Conservation (phyloP, 2,329 filamentous ascomycete species). For the Microcyclospora tardicrescens region DNA sequence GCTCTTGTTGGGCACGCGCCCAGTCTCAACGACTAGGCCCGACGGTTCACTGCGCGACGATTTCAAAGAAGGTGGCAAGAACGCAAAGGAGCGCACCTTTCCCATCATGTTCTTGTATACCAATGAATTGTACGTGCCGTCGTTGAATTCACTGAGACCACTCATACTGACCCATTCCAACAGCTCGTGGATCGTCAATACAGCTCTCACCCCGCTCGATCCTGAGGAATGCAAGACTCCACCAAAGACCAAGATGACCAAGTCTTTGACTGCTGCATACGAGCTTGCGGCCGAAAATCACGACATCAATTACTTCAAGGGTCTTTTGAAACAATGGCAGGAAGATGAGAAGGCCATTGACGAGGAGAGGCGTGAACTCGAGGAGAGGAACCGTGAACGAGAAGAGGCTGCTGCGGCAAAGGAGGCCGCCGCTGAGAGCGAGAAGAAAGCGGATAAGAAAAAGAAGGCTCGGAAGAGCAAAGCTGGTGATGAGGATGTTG, state of each 20-base stretch:
- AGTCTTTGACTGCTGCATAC: conserved; percentile 67
- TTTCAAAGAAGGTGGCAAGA: conserved; percentile 77
- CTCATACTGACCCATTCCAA: conserved; percentile 2
- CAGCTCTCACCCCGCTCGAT: conserved; percentile 64
- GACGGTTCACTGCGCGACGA: conserved; percentile 83
- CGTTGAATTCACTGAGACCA: background rate
- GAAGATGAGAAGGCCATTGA: conserved; percentile 32
- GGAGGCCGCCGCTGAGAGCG: conserved; percentile 38
- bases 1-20: conserved; percentile 61
- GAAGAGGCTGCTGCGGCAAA: conserved; percentile 26
- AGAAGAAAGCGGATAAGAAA: conserved; percentile 39
- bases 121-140: conserved; percentile 77
- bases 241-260: conserved; percentile 65
- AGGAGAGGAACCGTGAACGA: conserved; percentile 19
- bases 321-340: conserved; percentile 51
- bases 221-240: conserved; percentile 54
- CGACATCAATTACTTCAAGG: conserved; percentile 71
- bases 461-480: conserved; percentile 22
- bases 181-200: conserved; percentile 87
- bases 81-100: conserved; percentile 71
- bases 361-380: conserved; percentile 24
- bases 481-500: conserved; percentile 27
- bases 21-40: conserved; percentile 65
- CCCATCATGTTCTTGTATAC: conserved; percentile 91
- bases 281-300: conserved; percentile 66